phyloP scores from a whole-genome alignment of 2,329 filamentous ascomycete genomes.

The Diaporthe aspalathi region DNA sequence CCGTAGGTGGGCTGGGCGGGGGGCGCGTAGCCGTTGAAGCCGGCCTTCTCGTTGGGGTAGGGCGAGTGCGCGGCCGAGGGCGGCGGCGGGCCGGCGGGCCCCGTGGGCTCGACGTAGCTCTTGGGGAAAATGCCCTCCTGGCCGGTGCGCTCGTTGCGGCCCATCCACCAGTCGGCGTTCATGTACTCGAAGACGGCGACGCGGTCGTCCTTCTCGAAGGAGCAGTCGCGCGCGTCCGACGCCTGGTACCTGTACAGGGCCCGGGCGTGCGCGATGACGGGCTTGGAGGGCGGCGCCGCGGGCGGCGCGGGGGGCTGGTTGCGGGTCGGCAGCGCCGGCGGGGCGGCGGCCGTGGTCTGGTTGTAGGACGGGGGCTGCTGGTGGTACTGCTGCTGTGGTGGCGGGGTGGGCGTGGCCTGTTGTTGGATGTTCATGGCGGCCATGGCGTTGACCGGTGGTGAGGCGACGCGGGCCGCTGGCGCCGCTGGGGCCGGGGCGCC shows the following conservation, averaged over 20 bases:
- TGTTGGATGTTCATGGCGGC: constrained; percentile 54
- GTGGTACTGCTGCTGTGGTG: constrained; percentile 49
- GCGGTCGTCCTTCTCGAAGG: constrained; percentile 82
- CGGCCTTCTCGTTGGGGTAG: constrained; percentile 43
- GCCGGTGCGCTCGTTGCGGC: constrained; percentile 83
- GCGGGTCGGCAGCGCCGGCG: constrained; percentile 45
- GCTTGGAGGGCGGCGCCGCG: constrained; percentile 57
- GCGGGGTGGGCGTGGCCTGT: constrained; percentile 51
- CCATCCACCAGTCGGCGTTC: constrained; percentile 98
- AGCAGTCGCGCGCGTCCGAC: constrained; percentile 83
- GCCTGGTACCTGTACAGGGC: constrained; percentile 88
- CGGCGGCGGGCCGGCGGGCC: constrained; percentile 43
- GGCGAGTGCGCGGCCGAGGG: constrained; percentile 43
- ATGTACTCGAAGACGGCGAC: constrained; percentile 89
- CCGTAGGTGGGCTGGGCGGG: constrained; percentile 52
- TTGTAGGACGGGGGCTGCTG: constrained; percentile 63
- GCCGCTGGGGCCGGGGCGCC: constrained; percentile 57
- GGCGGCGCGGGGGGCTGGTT: constrained; percentile 48
- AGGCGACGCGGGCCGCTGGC: constrained; percentile 42
- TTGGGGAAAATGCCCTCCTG: constrained; percentile 95
- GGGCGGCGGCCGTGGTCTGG: constrained; percentile 54
- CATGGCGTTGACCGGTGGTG: constrained; percentile 52
- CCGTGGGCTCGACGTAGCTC: constrained; percentile 82
- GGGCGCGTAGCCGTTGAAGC: constrained; percentile 42
- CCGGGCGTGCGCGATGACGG: constrained; percentile 77